Base-by-base conservation (phyloP, 2,329 filamentous ascomycete species). In the Coleophoma crateriformis region DNA sequence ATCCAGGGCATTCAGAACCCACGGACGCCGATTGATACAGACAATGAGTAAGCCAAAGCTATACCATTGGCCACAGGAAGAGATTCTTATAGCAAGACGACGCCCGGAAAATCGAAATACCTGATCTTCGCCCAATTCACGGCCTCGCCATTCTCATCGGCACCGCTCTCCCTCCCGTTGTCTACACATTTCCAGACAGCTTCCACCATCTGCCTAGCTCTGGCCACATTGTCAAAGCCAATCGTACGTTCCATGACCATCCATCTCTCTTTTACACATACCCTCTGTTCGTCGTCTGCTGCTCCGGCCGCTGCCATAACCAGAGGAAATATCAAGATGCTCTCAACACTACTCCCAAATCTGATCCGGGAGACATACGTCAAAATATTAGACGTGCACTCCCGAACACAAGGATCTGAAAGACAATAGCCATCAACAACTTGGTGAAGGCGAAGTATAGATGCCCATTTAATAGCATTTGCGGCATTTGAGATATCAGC, bases 181-280 rank as follows among this genome's bases (percentile, higher is more conserved):
- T 48, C 57, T 33, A 49, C 40, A 3, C 27, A 33, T 13, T 44
- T 32, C 71, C 71, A 73, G 0, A 72, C 69, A 4, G 63, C 61
- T 49, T 72, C 68, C 2, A 72, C 61, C 12, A 73, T 53, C 37
- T 68, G 64, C 37, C 69, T 55, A 0, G 68, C 66, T 33, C 70
- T 67, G 34, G 69, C 65, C 3, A 73, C 67, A 57, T 73, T 71
- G 3, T 67, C 66, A 49, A 73, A 73, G 0, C 70, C 70, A 27
- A 69, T 63, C 0, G 70, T 72, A 33, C 68, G 61, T 55, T 73
- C 70, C 68, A 73, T 72, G 13, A 73, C 65, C 57, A 72, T 62
- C 45, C 71, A 58, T 4, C 69, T 59, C 51, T 71, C 68, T 38
- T 67, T 68, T 11, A 71, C 65, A 11, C 69, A 56, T 49, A 70